These are phyloP conservation scores for Sugiyamaella japonica DNA, from an alignment of 1,139 yeast genomes.

Conservation along the genomic window DNA sequence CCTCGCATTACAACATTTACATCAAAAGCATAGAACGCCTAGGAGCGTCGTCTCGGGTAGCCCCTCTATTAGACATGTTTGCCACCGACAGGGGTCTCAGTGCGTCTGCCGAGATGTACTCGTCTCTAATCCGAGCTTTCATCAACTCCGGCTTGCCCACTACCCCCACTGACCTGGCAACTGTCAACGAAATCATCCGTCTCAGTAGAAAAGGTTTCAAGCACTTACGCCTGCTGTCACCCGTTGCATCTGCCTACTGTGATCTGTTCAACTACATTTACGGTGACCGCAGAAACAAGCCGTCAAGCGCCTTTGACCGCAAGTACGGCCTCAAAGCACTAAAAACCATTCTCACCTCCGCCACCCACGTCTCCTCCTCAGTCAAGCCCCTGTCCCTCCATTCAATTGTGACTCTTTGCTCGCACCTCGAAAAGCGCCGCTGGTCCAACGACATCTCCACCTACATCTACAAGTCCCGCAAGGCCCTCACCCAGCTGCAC, in stretches of 20 bases:
- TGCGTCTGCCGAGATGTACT: slow-evolving; percentile 23
- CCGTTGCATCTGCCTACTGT: slow-evolving; percentile 12
- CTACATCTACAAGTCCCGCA: slow-evolving; percentile 18
- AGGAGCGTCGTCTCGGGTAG: slow-evolving; percentile 16
- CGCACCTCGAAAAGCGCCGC: slow-evolving; percentile 7
- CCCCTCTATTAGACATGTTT: slow-evolving; percentile 7
- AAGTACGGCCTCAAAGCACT: slow-evolving; percentile 23
- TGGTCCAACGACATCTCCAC: slow-evolving; percentile 18
- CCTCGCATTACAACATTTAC: slow-evolving; percentile 21
- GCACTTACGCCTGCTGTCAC: slow-evolving; percentile 2
- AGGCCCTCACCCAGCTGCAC: slow-evolving; percentile 1
- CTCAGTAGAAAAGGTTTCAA: slow-evolving; percentile 2
- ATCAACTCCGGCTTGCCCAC: slow-evolving; percentile 1
- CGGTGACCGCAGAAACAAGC: slow-evolving; percentile 1
- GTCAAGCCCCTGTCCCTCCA: slow-evolving; percentile 9
- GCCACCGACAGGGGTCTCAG: neutral
- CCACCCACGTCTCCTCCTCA: slow-evolving; percentile 2
- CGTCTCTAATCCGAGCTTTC: slow-evolving; percentile 22
- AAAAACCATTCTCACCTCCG: slow-evolving; percentile 19
- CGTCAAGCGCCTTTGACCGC: slow-evolving; percentile 15
- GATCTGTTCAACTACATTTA: slow-evolving; percentile 15
- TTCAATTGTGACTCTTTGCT: slow-evolving; percentile 17
- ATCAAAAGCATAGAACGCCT: slow-evolving; percentile 10
- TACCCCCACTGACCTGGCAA: slow-evolving; percentile 6
- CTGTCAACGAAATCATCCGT: slow-evolving; percentile 2